Evolutionary conservation across 2,329 filamentous ascomycete genomes (phyloP), one percentile per base, ranked within the genome.

Genomic region (Alternaria triticimaculans): DNA sequence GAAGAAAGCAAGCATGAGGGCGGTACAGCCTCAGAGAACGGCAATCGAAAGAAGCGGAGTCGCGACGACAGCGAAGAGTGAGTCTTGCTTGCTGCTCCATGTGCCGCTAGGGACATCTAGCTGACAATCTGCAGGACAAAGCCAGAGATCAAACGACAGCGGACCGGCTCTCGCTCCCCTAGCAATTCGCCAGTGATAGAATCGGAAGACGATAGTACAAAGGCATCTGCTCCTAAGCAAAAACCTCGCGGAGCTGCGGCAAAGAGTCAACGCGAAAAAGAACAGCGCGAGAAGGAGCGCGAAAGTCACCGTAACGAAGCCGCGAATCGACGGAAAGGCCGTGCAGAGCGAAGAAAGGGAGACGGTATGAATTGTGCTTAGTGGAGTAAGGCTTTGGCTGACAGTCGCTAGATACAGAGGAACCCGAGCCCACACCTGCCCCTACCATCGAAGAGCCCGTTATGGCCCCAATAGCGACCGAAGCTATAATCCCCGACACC

Each of bases 31-130:
- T 89, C 90, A 37, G 85, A 85, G 56, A 83, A 80, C 37, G 83
- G 83, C 43, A 86, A 83, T 55, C 87, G 91, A 68, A 89, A 92
- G 75, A 99, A 99, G 83, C 87, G 96, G 74, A 90, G 90, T 65
- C 88, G 95, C 66, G 97, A 96, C 74, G 93, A 96, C 65, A 97
- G 93, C 76, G 94, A 97, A 87, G 93, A 97, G 95, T 98, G 86
- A 81, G 93, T 88, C 26, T 59, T 59, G 58, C 55, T 67, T 58
- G 60, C 60, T 67, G 46, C 59, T 10, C 10, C 50, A 41, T 43
- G 61, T 55, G 26, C 49, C 28, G n/a, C 48, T 43, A 55, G 44
- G 33, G 25, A 59, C n/a, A 33, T 26, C 18, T 23, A 55, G 63
- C 72, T 80, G 65, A 80, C 76, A 74, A 71, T 64, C 63, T 72